Base-by-base conservation (phyloP, 371 early-diverging fungal genomes). In the Haplosporangium sp. region DNA sequence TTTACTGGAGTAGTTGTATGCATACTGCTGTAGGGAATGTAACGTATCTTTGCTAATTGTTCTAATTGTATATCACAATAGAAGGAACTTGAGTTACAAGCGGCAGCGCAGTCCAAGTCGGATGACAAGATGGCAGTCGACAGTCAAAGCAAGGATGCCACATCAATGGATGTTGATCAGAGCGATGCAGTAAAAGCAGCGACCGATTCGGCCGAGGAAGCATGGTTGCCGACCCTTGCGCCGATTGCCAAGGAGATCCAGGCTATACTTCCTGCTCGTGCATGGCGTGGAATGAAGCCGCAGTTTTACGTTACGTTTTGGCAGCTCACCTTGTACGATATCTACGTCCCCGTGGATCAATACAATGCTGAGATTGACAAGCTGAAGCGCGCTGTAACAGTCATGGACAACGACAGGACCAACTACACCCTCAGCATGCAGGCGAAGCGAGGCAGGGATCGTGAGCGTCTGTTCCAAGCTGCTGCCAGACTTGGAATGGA, bases 301-400 rank as follows among this genome's bases (percentile, higher is more conserved):
- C 86, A 91, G 62, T 96, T 97, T 80, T 96, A 90, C 64, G 84
- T 87, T 0, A 89, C 91, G 0, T 97, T 97, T 67, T 97, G 96
- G 97, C 91, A 92, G 55, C 79, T 97, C 41, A 81, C 86, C 4
- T 72, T 94, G 1, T 92, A 94, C 70, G 98, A 97, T 70, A 92
- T 96, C 9, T 83, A 86, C 58, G 89, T 93, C 13, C 97, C 97
- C 10, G 79, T 75, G 36, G 80, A 73, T 0, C 87, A 90, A 64
- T 97, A 97, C 83, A 69, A 85, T 51, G 82, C 84, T 8, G 92
- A 95, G 51, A 92, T 94, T 42, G 83, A 81, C 6, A 86, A 85
- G 51, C 89, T 92, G 47, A 81, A 72, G 12, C 82, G 85, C 23
- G 69, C 83, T 7, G 74, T 85, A 37, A 73, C 82, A 41, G 58